Base-by-base conservation (phyloP, 2,329 filamentous ascomycete genomes). In the Salinomyces thailandicus region DNA sequence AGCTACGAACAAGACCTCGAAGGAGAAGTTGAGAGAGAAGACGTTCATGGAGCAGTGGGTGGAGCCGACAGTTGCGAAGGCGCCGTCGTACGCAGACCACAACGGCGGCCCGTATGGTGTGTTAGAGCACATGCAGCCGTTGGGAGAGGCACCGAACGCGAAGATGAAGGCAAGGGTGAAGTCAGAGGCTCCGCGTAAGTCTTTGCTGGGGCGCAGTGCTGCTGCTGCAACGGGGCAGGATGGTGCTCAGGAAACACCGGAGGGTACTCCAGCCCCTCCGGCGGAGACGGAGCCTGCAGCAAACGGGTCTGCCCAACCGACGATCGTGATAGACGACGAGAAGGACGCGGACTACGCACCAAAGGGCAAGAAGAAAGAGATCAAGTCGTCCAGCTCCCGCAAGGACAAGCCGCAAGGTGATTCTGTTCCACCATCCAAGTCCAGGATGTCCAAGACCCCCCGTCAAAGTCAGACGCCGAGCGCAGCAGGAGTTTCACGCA, bases 81-180 rank as follows among this genome's bases (percentile, higher is more conserved):
- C 64, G 31, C 69, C 86, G 8, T 89, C 81, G 56, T 93, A 80
- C 55, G 77, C 84, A 65, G 85, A 93, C 48, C 68, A 73, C 56
- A 82, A 81, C 30, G 71, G 91, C 48, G 68, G 80, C 51, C 71
- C 80, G 33, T 38, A 51, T 33, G 83, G 83, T 45, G 82, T 93
- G 13, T 67, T 93, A 40, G 79, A 84, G 60, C 79, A 79, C 51
- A 93, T 93, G 86, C 79, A 78, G 36, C 79, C 86, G 17, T 64
- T 94, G 38, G 86, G 86, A 27, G 72, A 77, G 37, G 68, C 78
- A 48, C 86, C 86, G 9, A 71, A 69, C 15, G 62, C 71, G 32
- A 72, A 75, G 55, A 66, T 77, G 46, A 75, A 77, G 62, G 65
- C 67, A 43, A 67, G 70, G 47, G 57, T 69, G 40, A 71, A 67